Base-by-base conservation (phyloP, 495 filamentous ascomycete species). In the Oidiodendron maius region DNA sequence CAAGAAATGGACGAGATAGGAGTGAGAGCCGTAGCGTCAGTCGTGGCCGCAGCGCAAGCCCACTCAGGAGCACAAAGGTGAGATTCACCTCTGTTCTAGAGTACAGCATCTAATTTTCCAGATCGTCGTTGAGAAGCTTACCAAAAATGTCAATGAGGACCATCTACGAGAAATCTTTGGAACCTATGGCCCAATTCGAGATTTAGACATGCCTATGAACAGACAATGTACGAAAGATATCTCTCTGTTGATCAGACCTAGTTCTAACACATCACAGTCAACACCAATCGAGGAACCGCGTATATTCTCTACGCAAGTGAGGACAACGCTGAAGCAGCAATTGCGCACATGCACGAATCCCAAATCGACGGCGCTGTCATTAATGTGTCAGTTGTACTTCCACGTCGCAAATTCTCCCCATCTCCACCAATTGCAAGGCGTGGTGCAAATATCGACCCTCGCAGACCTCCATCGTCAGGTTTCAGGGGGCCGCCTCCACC, bases 281-380 rank as follows among this genome's bases (percentile, higher is more conserved):
- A 83, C 58, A 91, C 82, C 40, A 97, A 96, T 55, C 85, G 91
- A 40, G 90, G 94, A 43, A 93, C 91, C 9, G 94, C 93, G 35
- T 99, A 96, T 64, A 90, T 98, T 43, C 68, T 95, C 23, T 99
- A 88, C 65, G 66, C 79, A 37, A 72, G 82, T 42, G 78, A 89
- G 30, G 72, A 80, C 37, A 84, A 89, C 54, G 94, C 93, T 28
- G 89, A 95, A 59, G 72, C 81, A 15, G 93, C 93, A 20, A 94
- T 99, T 55, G 81, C 90, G 38, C 86, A 95, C 60, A 97, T 99
- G 94, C 94, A 99, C 63, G 93, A 99, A 72, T 89, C 89, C 12
- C 88, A 96, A 55, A 70, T 99, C 36, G 93, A 99, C 68, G 94
- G 93, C 32, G 77, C 85, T 13, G 67, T 82, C 16, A 82, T 99